These are phyloP conservation scores for Bassia scoparia DNA, from an alignment of 148 eudicot species.

Conservation along the genomic window DNA sequence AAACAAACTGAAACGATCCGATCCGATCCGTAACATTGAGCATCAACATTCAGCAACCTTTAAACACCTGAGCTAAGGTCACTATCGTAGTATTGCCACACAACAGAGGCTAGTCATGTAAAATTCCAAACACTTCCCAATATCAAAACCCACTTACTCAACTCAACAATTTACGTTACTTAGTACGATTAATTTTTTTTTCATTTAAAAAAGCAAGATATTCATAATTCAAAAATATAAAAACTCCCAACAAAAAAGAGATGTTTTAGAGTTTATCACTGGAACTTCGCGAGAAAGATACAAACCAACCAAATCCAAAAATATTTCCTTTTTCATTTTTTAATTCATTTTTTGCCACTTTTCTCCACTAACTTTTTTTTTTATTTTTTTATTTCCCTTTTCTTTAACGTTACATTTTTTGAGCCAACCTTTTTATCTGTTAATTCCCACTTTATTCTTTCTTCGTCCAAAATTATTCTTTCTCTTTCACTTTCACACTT, in stretches of 20 bases:
- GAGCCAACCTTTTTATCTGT: slow-evolving; percentile 23
- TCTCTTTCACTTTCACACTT: slow-evolving; percentile 21
- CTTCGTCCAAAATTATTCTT: slow-evolving; percentile 11
- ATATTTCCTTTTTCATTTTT: neutral
- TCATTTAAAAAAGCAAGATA: neutral
- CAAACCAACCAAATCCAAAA: slow-evolving; percentile 3
- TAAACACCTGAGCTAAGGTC: neutral
- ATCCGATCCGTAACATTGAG: neutral
- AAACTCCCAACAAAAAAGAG: neutral
- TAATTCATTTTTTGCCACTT: neutral
- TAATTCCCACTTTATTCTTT: slow-evolving; percentile 22
- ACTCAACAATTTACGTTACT: no score
- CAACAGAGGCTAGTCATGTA: slow-evolving; percentile 19
- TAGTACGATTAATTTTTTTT: no score
- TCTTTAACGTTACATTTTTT: neutral
- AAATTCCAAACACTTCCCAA: neutral
- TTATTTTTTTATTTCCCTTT: neutral
- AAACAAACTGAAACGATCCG: no score
- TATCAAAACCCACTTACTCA: neutral
- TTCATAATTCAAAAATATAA: no score
- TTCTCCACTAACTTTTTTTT: neutral
- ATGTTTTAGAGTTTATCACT: slow-evolving; percentile 5
- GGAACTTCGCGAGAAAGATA: slow-evolving; percentile 15
- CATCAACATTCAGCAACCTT: neutral
- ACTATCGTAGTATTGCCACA: slow-evolving; percentile 22